Evolutionary conservation across 371 early-diverging fungal species (phyloP), one percentile per base, ranked within the genome.

Genomic region (Haplosporangium sp.): DNA sequence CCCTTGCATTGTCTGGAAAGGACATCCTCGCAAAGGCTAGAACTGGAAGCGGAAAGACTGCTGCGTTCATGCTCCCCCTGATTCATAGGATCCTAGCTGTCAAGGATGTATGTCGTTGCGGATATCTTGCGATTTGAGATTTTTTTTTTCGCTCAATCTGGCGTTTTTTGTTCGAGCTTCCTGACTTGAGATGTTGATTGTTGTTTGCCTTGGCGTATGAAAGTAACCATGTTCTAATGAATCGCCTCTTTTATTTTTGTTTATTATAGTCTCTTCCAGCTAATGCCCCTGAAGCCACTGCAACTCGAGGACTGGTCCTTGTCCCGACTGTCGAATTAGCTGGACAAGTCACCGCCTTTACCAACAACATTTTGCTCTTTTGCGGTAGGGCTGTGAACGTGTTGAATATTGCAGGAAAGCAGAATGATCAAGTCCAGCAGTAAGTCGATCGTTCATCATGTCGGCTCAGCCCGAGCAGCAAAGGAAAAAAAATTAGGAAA

Each of bases 21-120:
- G 99, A 99, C 80, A 90, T 99, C 55, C 89, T 99, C 57, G 98
- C 96, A n/a, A 89, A 95, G 63, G 99, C 99, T n/a, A 86, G 96
- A 43, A 99, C 99, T 1, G 99, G 99, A 50, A 95, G 95, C 66
- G 99, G 99, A 64, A 99, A 99, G 83, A 99, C 99, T 14, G 95
- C 95, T 13, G 97, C 99, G 1, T 99, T 98, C 86, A 89, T 95
- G 56, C 81, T 99, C 47, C 99, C 99, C 1, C 87, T 98, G 13
- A 76, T 99, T 46, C 96, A 99, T 83, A 93, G 94, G 81, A 91
- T 98, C 9, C 85, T 99, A 45, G 62, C 80, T 4, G 70, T 81
- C 18, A 94, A 95, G 82, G 89, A 90, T 73, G 90, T 87, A 75
- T 62, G 74, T 59, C 29, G 29, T 29, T 29, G 29, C 29, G 4